Evolutionary conservation across 257 asterid species (phyloP).

Genomic region (Verbascum thapsus): DNA sequence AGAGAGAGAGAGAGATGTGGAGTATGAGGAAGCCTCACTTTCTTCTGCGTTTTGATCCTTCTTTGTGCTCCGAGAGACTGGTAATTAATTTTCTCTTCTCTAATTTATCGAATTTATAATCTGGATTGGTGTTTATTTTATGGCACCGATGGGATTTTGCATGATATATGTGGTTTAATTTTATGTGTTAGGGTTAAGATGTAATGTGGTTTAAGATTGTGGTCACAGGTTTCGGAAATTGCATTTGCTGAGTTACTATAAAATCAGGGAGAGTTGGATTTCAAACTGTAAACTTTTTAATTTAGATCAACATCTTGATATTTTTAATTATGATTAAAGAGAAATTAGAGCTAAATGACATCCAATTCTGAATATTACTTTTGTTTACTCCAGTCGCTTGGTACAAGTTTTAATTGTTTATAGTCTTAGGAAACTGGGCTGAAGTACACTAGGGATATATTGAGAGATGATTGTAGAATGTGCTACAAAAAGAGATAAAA

Average conservation of each 20-base stretch:
- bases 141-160: conserved; percentile 11
- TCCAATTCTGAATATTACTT: conserved; percentile 13
- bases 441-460: conserved; percentile 11
- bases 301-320: conserved; percentile 3
- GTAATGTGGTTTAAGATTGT: conserved; percentile 31
- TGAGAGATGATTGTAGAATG: background rate
- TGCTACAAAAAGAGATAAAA: conserved; percentile 1
- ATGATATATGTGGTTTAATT: background rate
- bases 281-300: background rate
- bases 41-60: conserved; percentile 73
- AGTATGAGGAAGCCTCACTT: conserved; percentile 64
- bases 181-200: background rate
- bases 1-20: conserved; percentile 54
- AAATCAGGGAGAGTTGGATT: background rate
- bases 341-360: conserved; percentile 20
- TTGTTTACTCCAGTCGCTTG: background rate
- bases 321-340: background rate
- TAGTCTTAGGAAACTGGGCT: conserved; percentile 13
- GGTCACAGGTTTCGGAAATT: too few species aligned
- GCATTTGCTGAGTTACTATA: too few species aligned
- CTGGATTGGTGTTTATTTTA: conserved; percentile 10
- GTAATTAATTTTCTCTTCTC: conserved; percentile 52
- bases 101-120: background rate
- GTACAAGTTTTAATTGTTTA: background rate
- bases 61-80: conserved; percentile 59